Evolutionary conservation across 441 rosid species (phyloP).

Genomic region (Iberis amara): DNA sequence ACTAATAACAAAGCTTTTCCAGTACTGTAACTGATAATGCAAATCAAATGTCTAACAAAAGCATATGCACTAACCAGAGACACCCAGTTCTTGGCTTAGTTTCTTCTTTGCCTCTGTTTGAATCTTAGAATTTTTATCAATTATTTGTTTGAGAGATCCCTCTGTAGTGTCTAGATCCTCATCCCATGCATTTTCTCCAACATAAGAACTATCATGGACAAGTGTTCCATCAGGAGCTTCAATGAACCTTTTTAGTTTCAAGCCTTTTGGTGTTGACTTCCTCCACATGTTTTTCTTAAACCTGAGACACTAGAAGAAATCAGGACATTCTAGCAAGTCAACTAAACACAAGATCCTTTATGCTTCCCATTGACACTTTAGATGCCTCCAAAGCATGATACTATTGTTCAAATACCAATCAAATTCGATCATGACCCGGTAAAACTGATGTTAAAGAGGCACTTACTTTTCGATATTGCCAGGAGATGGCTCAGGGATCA

Average conservation of each 20-base stretch:
- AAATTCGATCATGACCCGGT: constrained; percentile 1
- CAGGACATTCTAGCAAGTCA: constrained; percentile 24
- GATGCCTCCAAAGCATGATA: constrained; percentile 3
- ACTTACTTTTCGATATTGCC: constrained; percentile 63
- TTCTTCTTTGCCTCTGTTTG: constrained; percentile 60
- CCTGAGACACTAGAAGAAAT: constrained; percentile 39
- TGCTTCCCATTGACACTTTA: constrained; percentile 11
- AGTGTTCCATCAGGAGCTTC: constrained; percentile 77
- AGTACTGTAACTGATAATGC: background rate
- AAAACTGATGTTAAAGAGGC: constrained; percentile 5
- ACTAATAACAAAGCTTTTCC: constrained; percentile 3
- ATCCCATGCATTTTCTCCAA: constrained; percentile 92
- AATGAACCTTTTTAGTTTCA: constrained; percentile 76
- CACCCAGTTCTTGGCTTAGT: constrained; percentile 56
- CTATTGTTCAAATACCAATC: background rate
- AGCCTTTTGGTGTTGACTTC: constrained; percentile 77
- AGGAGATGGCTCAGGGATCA: constrained; percentile 92
- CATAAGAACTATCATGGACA: constrained; percentile 69
- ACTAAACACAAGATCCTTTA: constrained; percentile 11
- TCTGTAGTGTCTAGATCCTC: constrained; percentile 54
- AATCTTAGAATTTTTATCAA: constrained; percentile 47
- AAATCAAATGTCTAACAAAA: constrained; percentile 12
- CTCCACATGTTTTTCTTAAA: constrained; percentile 85
- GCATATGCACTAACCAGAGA: constrained; percentile 47
- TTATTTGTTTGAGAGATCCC: constrained; percentile 49